Evolutionary conservation across 805 yeast genomes (phyloP).

Genomic region (Yarrowia osloensis): DNA sequence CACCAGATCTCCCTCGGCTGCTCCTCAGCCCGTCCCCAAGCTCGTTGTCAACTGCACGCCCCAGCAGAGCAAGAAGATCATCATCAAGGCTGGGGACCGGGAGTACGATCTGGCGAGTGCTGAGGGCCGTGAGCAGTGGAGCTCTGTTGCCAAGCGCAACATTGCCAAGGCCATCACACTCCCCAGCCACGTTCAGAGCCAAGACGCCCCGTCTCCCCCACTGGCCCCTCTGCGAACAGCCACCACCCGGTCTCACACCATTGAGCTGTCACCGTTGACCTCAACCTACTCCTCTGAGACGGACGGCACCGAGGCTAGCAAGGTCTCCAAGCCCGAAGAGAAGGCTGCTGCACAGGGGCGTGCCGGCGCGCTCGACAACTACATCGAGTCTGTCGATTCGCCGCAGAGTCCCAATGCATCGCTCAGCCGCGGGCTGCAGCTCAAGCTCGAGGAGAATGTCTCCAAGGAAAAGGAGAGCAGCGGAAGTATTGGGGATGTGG

Average conservation of each 20-base stretch:
- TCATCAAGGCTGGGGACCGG: slow-evolving; percentile 27
- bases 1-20: background rate
- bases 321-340: background rate
- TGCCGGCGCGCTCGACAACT: background rate
- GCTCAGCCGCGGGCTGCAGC: slow-evolving; percentile 1
- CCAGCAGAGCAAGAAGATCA: slow-evolving; percentile 18
- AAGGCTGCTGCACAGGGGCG: background rate
- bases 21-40: background rate
- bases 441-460: slow-evolving; percentile 22
- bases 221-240: slow-evolving; percentile 10
- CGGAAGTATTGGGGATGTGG: background rate
- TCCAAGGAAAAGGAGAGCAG: slow-evolving; percentile 21
- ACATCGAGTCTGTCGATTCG: slow-evolving; percentile 6
- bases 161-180: slow-evolving; percentile 22
- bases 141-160: slow-evolving; percentile 7
- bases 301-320: slow-evolving; percentile 20
- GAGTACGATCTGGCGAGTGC: slow-evolving; percentile 29
- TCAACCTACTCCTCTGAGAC: slow-evolving; percentile 25
- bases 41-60: slow-evolving; percentile 13
- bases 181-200: slow-evolving; percentile 1
- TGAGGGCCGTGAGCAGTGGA: slow-evolving; percentile 28
- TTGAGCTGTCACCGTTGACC: slow-evolving; percentile 18
- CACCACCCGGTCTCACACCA: slow-evolving; percentile 10
- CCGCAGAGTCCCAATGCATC: slow-evolving; percentile 16
- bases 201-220: background rate